Evolutionary conservation across 2,329 filamentous ascomycete genomes (phyloP), one percentile per base, ranked within the genome.

Genomic region (Penicillium capsulatum): DNA sequence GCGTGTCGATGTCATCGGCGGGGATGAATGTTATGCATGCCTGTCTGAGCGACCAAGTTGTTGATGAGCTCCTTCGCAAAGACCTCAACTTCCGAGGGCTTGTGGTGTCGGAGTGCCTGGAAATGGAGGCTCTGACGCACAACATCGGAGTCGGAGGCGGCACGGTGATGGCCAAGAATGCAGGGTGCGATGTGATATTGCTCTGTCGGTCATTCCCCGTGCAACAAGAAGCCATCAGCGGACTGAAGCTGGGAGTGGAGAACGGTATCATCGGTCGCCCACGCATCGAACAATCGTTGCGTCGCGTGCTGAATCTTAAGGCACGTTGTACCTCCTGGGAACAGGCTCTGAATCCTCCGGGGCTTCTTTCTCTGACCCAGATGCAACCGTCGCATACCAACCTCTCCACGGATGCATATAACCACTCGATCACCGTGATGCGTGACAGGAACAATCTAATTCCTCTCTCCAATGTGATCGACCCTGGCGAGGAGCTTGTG

Each of bases 111-210:
- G 91, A 97, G 60, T 97, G 91, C 51, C 70, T 97, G 6, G 91
- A 96, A 62, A 97, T 97, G 91, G 90, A 96, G 58, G 89, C 90
- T 0, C 76, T 97, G 7, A 92, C 88, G 49, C 87, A 94, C 59
- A 94, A 96, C 55, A 92, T 97, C 34, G 91, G 91, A n/a, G 89
- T 98, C 13, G 89, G 91, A 52, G 91, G 92, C 28, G 92, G 92
- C 9, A 95, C 91, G 0, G 88, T 97, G 53, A 96, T 96, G 89
- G 92, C 92, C 3, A 86, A 96, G 35, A 92, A 95, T 62, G 91
- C 92, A 20, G 92, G 92, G 10, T 97, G 92, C 60, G 92, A 98
- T 63, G 72, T 97, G 37, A 81, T 96, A 4, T 76, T 96, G 4
- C 77, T 96, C 1, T 97, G 90, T 56, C 82, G 89, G 31, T 89